Percentiles rank a stretch among this genome's conserved stretches.
Evolutionary conservation across 73 alveolate species (phyloP).

Genomic region (Tetrahymena elliotti): DNA sequence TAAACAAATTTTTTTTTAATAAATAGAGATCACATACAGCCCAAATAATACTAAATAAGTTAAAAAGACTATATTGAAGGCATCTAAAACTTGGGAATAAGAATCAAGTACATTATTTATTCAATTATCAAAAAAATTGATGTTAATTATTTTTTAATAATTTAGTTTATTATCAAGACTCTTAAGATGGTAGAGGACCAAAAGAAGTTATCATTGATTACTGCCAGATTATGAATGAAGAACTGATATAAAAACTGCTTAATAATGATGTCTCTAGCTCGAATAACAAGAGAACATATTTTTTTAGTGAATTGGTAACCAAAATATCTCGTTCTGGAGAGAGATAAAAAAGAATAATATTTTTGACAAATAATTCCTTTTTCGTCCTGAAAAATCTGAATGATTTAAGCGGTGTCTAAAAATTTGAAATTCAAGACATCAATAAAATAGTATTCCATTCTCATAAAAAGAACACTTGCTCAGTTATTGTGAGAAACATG

Average conservation of each 20-base stretch:
- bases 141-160: too few relatives aligned
- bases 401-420: not conserved
- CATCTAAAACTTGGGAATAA: too few relatives aligned
- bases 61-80: too few relatives aligned
- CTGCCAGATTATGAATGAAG: not conserved
- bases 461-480: not conserved
- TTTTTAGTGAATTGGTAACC: not conserved
- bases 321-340: not conserved
- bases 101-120: too few relatives aligned
- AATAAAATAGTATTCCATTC: not conserved
- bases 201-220: too few relatives aligned
- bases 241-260: not conserved
- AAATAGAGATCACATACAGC: too few relatives aligned
- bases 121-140: too few relatives aligned
- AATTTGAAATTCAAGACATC: not conserved
- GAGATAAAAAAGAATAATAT: not conserved
- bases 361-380: not conserved
- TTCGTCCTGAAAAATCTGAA: not conserved
- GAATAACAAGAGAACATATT: too few relatives aligned
- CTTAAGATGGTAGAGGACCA: too few relatives aligned
- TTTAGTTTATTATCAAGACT: too few relatives aligned
- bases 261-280: not conserved
- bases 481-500: not conserved
- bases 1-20: too few relatives aligned
- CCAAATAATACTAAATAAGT: too few relatives aligned